Percentiles rank a stretch among this genome's conserved stretches.
Conservation (phyloP, 2,329 filamentous ascomycete species). For the Capronia coronata region DNA sequence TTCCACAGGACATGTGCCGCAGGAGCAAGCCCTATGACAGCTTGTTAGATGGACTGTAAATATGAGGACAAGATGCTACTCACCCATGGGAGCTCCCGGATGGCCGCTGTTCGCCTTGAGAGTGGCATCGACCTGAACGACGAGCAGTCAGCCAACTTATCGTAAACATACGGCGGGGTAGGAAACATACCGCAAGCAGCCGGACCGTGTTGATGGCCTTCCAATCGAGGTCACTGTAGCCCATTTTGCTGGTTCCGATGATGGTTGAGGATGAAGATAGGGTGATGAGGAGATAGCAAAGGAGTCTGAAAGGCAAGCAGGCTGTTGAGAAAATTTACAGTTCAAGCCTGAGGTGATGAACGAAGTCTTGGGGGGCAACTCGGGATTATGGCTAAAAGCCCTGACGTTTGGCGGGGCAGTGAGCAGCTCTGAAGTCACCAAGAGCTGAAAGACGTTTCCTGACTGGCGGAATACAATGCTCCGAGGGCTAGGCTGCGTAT, state of each 20-base stretch:
- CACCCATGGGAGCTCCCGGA: conserved; percentile 87
- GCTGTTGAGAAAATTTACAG: conserved; percentile 16
- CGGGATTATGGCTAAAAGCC: conserved; percentile 21
- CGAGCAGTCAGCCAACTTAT: conserved; percentile 10
- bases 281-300: conserved; percentile 4
- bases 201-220: conserved; percentile 98
- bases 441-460: not conserved
- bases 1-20: conserved; percentile 95
- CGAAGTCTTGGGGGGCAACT: conserved; percentile 8
- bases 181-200: conserved; percentile 74
- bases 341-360: conserved; percentile 10
- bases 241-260: conserved; percentile 56
- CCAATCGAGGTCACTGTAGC: conserved; percentile 79
- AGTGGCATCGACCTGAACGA: conserved; percentile 84
- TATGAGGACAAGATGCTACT: conserved; percentile 1
- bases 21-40: conserved; percentile 66
- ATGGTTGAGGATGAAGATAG: conserved; percentile 2
- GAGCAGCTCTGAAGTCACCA: conserved; percentile 3
- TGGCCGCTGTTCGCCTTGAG: conserved; percentile 94
- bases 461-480: conserved; percentile 9
- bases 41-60: not conserved
- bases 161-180: conserved; percentile 21
- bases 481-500: conserved; percentile 1
- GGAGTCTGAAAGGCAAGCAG: conserved; percentile 1
- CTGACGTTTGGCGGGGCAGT: conserved; percentile 9